Evolutionary conservation across 495 filamentous ascomycete genomes (phyloP).

Genomic region (Talaromyces liani): DNA sequence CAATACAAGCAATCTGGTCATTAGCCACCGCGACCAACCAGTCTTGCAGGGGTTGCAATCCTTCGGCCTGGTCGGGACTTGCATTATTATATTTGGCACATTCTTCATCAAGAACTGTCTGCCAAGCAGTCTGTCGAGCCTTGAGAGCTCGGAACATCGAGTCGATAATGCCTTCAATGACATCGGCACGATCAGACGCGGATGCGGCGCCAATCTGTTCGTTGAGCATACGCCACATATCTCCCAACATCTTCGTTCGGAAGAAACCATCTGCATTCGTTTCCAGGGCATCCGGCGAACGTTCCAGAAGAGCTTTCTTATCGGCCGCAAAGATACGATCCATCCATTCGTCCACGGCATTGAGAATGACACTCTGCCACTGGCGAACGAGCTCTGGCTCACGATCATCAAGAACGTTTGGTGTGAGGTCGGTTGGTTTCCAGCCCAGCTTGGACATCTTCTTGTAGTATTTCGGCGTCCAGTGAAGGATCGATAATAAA

Average conservation of each 20-base stretch:
- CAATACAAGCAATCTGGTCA: constrained; percentile 96
- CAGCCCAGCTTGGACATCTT: constrained; percentile 91
- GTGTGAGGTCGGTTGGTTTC: constrained; percentile 59
- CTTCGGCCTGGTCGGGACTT: constrained; percentile 58
- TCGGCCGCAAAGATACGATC: constrained; percentile 79
- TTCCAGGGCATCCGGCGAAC: constrained; percentile 72
- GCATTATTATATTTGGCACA: constrained; percentile 57
- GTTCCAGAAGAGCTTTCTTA: constrained; percentile 66
- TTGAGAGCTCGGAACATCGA: constrained; percentile 86
- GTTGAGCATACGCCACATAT: constrained; percentile 96
- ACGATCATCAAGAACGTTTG: constrained; percentile 80
- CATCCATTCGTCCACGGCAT: constrained; percentile 96
- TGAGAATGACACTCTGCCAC: constrained; percentile 90
- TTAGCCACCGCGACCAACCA: constrained; percentile 97
- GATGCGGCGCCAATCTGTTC: constrained; percentile 80
- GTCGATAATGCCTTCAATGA: constrained; percentile 88
- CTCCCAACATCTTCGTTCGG: constrained; percentile 79
- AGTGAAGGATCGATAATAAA: constrained; percentile 84
- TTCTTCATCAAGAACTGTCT: constrained; percentile 83
- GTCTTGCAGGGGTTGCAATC: constrained; percentile 74
- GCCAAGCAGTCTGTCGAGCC: constrained; percentile 73
- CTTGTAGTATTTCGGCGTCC: constrained; percentile 89
- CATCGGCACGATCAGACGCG: constrained; percentile 73
- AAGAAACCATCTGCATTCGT: constrained; percentile 80
- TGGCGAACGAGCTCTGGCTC: constrained; percentile 85